Conservation (phyloP, 2,329 filamentous ascomycete genomes). For the Elsinoe fawcettii region DNA sequence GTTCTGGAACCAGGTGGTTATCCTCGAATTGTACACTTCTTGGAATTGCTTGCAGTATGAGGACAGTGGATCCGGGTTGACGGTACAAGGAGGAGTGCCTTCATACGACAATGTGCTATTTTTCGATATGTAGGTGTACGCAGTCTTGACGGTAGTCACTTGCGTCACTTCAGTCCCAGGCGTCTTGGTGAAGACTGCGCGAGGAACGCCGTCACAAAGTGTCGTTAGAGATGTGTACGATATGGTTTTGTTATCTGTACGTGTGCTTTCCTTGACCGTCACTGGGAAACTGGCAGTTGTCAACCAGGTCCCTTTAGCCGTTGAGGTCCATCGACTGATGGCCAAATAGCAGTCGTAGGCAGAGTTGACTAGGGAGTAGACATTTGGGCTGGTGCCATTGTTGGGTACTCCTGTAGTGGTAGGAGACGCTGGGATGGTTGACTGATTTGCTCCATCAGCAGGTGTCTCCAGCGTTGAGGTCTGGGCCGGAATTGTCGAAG, state of each 20-base stretch:
- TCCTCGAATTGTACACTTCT: neutral
- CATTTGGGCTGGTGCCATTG: neutral
- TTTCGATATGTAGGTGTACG: neutral
- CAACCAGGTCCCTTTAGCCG: neutral
- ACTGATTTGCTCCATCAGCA: neutral
- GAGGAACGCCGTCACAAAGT: neutral
- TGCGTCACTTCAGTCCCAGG: neutral
- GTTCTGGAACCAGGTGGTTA: neutral
- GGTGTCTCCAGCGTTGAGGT: neutral
- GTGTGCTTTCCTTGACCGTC: neutral
- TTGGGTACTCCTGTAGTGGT: neutral
- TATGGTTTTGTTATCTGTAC: neutral
- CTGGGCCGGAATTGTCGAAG: neutral
- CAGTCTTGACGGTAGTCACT: neutral
- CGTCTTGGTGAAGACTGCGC: neutral
- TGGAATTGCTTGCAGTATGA: constrained; percentile 3
- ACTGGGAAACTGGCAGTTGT: neutral
- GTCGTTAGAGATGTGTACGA: neutral
- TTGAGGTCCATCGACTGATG: neutral
- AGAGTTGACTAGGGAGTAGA: neutral
- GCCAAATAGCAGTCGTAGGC: neutral
- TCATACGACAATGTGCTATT: neutral
- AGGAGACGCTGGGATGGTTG: neutral
- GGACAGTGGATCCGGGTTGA: neutral
- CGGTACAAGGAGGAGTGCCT: neutral